Base-by-base conservation (phyloP, 202 grass and related monocot genomes). In the Elaeis oleifera region DNA sequence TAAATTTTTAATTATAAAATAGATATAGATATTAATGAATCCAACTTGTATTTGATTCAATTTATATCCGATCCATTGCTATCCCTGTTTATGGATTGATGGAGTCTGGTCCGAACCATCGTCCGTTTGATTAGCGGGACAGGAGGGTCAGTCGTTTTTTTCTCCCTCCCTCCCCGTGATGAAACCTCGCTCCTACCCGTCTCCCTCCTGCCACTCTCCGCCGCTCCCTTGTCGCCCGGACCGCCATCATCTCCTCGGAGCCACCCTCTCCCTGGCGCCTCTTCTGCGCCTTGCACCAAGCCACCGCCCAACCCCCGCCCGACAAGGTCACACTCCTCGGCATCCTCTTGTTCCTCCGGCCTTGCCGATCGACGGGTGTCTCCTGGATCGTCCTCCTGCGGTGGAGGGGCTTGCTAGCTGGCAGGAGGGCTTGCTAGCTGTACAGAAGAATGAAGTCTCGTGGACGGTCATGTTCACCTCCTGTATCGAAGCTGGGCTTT, bases 231-330 rank as follows among this genome's bases (percentile, higher is more conserved):
- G 81, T 97, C 18, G 31, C 31, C 31, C 1, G 31, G 31, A 36
- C 31, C 6, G 31, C 31, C 6, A 70, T 91, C 23, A 72, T 51
- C 65, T 73, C 89, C 23, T 23, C 23, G 23, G 1, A 23, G 23
- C 1, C 1, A 1, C 20, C 20, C 20, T 20, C 20, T 20, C 20
- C 20, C 20, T 2, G 23, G 23, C 50, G 79, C 62, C 89, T 97
- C 87, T 89, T 92, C 61, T 87, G 84, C 0, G 82, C 79, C 74
- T 91, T 97, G 92, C 88, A 84, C 1, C 67, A 76, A 4, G 78
- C 84, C 60, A 68, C 58, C 49, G 28, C 26, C 26, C 4, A 3
- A 3, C 26, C 26, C 84, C 16, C 9, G 67, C 44, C 84, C 3
- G 61, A 23, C 23, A 23, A 23, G 23, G 23, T 97, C 91, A 20